Evolutionary conservation across 139 green algal species (phyloP).

Genomic region (Micractinium sp.): DNA sequence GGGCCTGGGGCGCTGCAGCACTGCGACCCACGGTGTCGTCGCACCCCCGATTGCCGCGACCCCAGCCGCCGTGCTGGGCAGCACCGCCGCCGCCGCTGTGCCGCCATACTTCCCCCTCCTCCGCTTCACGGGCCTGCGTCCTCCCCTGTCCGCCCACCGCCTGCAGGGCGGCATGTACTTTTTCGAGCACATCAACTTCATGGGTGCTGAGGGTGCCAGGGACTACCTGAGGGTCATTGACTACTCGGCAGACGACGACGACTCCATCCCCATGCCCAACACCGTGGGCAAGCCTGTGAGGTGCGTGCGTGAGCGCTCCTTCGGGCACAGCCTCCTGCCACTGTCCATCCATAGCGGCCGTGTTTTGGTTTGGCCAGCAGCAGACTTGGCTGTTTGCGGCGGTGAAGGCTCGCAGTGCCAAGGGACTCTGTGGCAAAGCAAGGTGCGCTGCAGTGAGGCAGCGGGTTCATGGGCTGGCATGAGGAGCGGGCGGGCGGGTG

Average conservation of each 20-base stretch:
- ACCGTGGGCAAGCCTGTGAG: conserved; percentile 22
- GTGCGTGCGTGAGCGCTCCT: not conserved
- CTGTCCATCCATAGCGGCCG: no score
- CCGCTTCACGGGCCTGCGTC: not conserved
- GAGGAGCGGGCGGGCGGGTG: no score
- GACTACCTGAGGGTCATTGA: conserved; percentile 1
- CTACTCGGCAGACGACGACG: conserved; percentile 9
- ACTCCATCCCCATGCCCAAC: conserved; percentile 11
- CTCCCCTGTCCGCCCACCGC: not conserved
- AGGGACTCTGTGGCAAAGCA: no score
- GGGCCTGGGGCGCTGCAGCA: not conserved
- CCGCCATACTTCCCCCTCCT: not conserved
- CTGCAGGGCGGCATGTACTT: not conserved
- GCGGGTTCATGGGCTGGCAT: no score
- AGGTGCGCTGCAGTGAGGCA: no score
- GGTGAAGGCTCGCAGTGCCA: no score
- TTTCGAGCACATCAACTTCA: not conserved
- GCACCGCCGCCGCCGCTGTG: not conserved
- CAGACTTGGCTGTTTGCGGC: no score
- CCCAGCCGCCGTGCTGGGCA: no score
- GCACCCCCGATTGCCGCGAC: not conserved
- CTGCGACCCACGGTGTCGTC: not conserved
- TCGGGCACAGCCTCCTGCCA: no score
- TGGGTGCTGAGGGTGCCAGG: not conserved
- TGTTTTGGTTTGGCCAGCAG: no score